Conservation (phyloP, 257 asterid species). For the Capsicum baccatum region DNA sequence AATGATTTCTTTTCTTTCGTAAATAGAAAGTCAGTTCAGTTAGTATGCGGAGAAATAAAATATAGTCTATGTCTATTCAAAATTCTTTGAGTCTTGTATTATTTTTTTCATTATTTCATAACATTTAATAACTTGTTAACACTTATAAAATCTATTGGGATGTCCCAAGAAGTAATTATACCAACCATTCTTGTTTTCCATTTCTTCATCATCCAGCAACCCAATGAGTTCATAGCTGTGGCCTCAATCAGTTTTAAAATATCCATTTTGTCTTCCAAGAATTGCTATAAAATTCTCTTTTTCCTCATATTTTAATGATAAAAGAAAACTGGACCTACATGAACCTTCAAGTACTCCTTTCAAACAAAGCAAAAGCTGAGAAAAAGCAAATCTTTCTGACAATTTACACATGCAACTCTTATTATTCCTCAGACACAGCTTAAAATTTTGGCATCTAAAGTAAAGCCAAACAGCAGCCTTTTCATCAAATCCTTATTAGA, state of each 20-base stretch:
- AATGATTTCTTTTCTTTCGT: too few species aligned
- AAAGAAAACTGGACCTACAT: constrained; percentile 11
- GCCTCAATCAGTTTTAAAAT: constrained; percentile 7
- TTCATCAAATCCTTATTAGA: background rate
- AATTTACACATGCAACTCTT: constrained; percentile 22
- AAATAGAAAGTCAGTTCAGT: too few species aligned
- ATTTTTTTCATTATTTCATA: too few species aligned
- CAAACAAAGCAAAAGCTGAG: constrained; percentile 28
- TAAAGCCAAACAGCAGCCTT: constrained; percentile 22
- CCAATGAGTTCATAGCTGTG: background rate
- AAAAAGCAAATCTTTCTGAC: constrained; percentile 29
- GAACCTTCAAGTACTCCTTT: constrained; percentile 25
- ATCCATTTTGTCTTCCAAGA: constrained; percentile 23
- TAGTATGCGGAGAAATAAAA: too few species aligned
- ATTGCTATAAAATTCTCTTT: constrained; percentile 6
- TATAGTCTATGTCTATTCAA: too few species aligned
- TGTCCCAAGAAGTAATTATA: constrained; percentile 21
- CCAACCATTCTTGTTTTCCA: constrained; percentile 9
- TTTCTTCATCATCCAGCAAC: constrained; percentile 27
- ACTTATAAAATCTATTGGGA: background rate
- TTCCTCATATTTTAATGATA: background rate
- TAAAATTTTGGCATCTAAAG: constrained; percentile 23
- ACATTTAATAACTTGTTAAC: background rate
- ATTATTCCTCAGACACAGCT: constrained; percentile 19
- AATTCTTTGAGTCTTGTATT: too few species aligned